Conservation (phyloP, 371 early-diverging fungal genomes). For the Nematocida displodere region DNA sequence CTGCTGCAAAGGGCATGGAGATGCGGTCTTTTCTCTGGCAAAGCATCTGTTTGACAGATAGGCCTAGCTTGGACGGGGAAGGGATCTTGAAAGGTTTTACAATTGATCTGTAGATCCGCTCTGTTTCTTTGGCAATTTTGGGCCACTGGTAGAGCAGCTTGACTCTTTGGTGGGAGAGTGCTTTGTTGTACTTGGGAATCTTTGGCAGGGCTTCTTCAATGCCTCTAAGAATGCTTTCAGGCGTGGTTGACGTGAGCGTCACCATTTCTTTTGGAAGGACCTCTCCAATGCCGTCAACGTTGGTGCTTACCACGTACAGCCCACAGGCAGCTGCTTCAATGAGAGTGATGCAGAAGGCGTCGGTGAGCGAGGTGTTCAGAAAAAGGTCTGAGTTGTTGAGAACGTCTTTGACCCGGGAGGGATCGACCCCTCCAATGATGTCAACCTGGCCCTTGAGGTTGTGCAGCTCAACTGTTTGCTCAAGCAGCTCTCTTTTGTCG, state of each 20-base stretch:
- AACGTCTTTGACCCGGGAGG: conserved; percentile 74
- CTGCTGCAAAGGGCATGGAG: neutral
- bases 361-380: conserved; percentile 92
- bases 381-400: conserved; percentile 89
- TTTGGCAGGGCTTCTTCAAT: conserved; percentile 35
- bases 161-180: conserved; percentile 20
- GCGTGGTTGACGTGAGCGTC: conserved; percentile 79
- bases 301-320: conserved; percentile 80
- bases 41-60: neutral
- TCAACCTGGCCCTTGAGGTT: conserved; percentile 81
- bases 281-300: conserved; percentile 95
- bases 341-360: conserved; percentile 96
- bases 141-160: conserved; percentile 48
- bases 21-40: neutral
- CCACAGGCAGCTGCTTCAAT: conserved; percentile 95
- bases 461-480: conserved; percentile 89
- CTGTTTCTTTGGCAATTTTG: conserved; percentile 41
- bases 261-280: conserved; percentile 88
- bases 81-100: neutral
- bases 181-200: conserved; percentile 13
- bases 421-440: conserved; percentile 77
- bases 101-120: conserved; percentile 30
- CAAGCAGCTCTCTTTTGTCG: conserved; percentile 82
- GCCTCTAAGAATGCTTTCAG: conserved; percentile 69
- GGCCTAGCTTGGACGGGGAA: neutral